Evolutionary conservation across 331 rosid genomes (phyloP), one percentile per base, ranked within the genome.

Genomic region (Arachis monticola): DNA sequence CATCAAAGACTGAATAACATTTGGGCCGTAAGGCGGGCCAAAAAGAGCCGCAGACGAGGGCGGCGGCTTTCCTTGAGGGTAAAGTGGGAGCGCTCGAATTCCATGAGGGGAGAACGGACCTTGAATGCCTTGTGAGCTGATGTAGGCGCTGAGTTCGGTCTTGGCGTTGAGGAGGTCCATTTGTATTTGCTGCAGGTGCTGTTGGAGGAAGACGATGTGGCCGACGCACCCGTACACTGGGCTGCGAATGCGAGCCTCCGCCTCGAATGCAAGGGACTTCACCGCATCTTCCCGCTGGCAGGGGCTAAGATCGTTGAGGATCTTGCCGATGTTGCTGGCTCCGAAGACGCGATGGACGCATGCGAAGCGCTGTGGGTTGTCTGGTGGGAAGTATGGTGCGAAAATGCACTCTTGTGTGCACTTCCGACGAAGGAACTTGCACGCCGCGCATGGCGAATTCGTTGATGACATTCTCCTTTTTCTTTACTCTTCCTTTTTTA

Each of bases 171-270:
- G 11, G 5, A 93, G 79, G 1, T 91, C 93, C 0, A 1, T 35
- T 3, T 82, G 90, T 30, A 88, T 64, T 2, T 78, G 72, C 32
- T 69, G 80, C 0, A 89, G 84, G 1, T 51, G 78, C 5, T 91
- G 91, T 47, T 93, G 98, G 0, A 89, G 90, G 0, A 79, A 1
- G 0, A 92, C 85, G 70, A 93, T 86, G 6, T 83, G 57, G 2
- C 98, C 97, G 0, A 93, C 91, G 40, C 94, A 89, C 0, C 98
- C 98, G 2, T 89, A 91, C 0, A 93, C 97, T 0, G 98, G 98
- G 72, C 91, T 96, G 0, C 82, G 79, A 7, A 91, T 67, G 0
- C 98, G 90, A 0, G 88, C 87, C 65, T 91, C 94, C 0, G 98
- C 97, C 66, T 93, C 97, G 12, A 86, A 93, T 1, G 91, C 98